Evolutionary conservation across 345 rosid genomes (phyloP).

Genomic region (Rhizophora mangle): DNA sequence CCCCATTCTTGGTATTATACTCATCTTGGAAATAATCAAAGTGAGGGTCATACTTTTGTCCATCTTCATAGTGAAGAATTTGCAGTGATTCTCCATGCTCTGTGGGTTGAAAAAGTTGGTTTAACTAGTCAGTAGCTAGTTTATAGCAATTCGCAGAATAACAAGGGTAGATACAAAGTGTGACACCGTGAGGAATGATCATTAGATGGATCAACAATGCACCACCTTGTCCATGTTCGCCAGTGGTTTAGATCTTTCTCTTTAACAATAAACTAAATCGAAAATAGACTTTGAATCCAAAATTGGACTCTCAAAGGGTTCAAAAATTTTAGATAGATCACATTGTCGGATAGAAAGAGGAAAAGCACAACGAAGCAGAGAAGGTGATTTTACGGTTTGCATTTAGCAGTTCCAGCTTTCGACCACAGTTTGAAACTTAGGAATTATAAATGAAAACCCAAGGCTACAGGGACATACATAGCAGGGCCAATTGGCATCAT

Average conservation of each 20-base stretch:
- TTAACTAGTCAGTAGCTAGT: neutral
- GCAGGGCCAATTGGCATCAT: neutral
- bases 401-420: too few relatives aligned
- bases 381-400: neutral
- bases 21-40: conserved; percentile 88
- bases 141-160: neutral
- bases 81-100: conserved; percentile 96
- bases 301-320: neutral
- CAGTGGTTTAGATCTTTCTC: neutral
- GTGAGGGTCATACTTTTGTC: conserved; percentile 87
- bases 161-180: too few relatives aligned
- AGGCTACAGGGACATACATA: too few relatives aligned
- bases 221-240: neutral
- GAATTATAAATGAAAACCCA: too few relatives aligned
- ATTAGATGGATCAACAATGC: neutral
- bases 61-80: conserved; percentile 80
- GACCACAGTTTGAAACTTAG: too few relatives aligned
- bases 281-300: neutral
- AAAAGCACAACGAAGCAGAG: neutral
- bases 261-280: neutral
- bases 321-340: too few relatives aligned
- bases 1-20: conserved; percentile 83
- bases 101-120: conserved; percentile 28
- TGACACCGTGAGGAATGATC: too few relatives aligned
- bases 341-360: too few relatives aligned